phyloP scores from a whole-genome alignment of 371 early-diverging fungal genomes.

The Rhizopus arrhizus region DNA sequence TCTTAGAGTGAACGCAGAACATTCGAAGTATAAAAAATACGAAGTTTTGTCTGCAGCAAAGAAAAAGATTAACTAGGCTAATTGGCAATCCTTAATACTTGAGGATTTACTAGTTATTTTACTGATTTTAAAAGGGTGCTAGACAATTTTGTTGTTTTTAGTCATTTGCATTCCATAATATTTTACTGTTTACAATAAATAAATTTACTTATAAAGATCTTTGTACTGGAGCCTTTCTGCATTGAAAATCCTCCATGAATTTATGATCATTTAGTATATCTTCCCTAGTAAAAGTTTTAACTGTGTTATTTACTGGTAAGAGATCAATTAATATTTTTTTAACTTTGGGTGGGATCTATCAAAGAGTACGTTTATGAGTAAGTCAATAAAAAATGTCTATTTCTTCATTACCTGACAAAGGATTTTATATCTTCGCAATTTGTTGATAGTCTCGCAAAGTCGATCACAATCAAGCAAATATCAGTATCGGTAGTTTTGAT shows the following conservation, averaged over 20 bases:
- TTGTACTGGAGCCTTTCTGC: slow-evolving; percentile 13
- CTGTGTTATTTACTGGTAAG: slow-evolving; percentile 5
- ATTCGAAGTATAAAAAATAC: slow-evolving; percentile 12
- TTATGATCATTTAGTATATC: slow-evolving; percentile 6
- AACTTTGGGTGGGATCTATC: slow-evolving; percentile 7
- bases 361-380: slow-evolving; percentile 9
- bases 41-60: slow-evolving; percentile 10
- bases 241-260: slow-evolving; percentile 10
- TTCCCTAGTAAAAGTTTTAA: slow-evolving; percentile 7
- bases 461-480: slow-evolving; percentile 8
- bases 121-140: slow-evolving; percentile 8
- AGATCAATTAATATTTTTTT: slow-evolving; percentile 7
- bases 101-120: slow-evolving; percentile 12
- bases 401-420: slow-evolving; percentile 10
- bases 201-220: slow-evolving; percentile 4
- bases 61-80: slow-evolving; percentile 8
- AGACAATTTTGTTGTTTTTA: slow-evolving; percentile 10
- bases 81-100: slow-evolving; percentile 9
- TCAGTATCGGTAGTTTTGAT: slow-evolving; percentile 1
- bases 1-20: slow-evolving; percentile 9
- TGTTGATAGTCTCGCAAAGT: slow-evolving; percentile 4
- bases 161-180: slow-evolving; percentile 11
- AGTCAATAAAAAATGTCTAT: slow-evolving; percentile 10
- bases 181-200: slow-evolving; percentile 9
- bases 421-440: slow-evolving; percentile 1